Evolutionary conservation across 257 asterid genomes (phyloP), one percentile per base, ranked within the genome.

Genomic region (Solanum ossicruentum): DNA sequence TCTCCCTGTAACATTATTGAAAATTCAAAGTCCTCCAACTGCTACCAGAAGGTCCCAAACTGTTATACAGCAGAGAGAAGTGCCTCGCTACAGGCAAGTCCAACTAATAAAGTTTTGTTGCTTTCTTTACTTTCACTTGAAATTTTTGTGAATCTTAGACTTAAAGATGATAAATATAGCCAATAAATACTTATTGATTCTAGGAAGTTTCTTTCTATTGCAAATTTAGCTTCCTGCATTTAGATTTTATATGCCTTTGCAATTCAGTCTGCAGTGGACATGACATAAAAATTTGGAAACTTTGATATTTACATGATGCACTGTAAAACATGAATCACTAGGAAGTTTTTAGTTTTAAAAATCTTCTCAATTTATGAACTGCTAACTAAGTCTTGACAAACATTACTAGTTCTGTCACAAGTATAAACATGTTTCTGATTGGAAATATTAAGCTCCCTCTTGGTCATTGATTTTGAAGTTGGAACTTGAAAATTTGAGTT

Each of bases 1-100:
- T 88, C 97, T 96, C 75, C 98, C 98, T 1, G 98, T 96, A 45
- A 94, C 97, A 82, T 85, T 96, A 86, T 88, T 96, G 85, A 95
- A 91, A 89, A 85, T 96, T 72, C 98, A 91, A 85, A 93, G 89
- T 88, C 94, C 94, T 85, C 90, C 97, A 20, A 89, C 88, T 85
- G 91, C 78, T 13, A 51, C 87, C 45, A 90, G 94, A 88, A 90
- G 97, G 87, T 88, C 93, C 23, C 63, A 92, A 71, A 84, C 89
- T 47, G 88, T 20, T 47, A 86, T 60, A 52, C 97, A 91, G 84
- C 98, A 91, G 88, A 84, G 92, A 84, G 96, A 90, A 86, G 88
- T 72, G 65, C 39, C 92, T 88, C 95, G 93, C 56, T 93, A 92
- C 89, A 95, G 99, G 99, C 92, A 93, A 87, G 97, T 90, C 63